A percentile compares a stretch with the other conserved stretches of the same genome.
Evolutionary conservation across 2,329 filamentous ascomycete genomes (phyloP).

Genomic region (Fusarium floridanum): DNA sequence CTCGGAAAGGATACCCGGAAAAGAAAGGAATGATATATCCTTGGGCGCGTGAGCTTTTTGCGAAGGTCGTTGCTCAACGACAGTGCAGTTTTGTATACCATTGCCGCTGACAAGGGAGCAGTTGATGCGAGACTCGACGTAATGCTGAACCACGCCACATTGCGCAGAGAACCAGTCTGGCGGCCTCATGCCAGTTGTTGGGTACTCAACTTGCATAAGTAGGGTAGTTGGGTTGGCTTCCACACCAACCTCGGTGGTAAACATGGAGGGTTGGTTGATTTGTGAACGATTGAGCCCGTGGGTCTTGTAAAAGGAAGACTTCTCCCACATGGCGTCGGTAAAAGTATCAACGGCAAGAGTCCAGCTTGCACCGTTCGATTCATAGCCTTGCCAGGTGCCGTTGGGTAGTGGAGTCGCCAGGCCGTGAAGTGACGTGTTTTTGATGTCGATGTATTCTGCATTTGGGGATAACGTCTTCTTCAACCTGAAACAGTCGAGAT

Average conservation of each 20-base stretch:
- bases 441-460: neutral
- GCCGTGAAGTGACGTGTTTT: neutral
- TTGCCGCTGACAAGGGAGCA: neutral
- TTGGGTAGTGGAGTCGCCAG: neutral
- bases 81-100: neutral
- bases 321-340: neutral
- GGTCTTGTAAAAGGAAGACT: too few species aligned
- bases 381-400: neutral
- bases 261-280: neutral
- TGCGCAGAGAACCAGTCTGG: neutral
- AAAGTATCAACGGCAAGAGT: neutral
- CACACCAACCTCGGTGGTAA: neutral
- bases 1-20: neutral
- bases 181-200: neutral
- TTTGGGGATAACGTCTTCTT: neutral
- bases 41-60: neutral
- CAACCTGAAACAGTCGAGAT: neutral
- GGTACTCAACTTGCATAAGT: neutral
- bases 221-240: neutral
- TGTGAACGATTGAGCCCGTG: neutral
- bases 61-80: constrained; percentile 4
- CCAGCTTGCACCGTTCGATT: neutral
- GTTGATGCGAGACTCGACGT: neutral
- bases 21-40: neutral
- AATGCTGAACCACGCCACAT: neutral